phyloP scores from a whole-genome alignment of 2,329 filamentous ascomycete species.

The Calonectria pteridis region DNA sequence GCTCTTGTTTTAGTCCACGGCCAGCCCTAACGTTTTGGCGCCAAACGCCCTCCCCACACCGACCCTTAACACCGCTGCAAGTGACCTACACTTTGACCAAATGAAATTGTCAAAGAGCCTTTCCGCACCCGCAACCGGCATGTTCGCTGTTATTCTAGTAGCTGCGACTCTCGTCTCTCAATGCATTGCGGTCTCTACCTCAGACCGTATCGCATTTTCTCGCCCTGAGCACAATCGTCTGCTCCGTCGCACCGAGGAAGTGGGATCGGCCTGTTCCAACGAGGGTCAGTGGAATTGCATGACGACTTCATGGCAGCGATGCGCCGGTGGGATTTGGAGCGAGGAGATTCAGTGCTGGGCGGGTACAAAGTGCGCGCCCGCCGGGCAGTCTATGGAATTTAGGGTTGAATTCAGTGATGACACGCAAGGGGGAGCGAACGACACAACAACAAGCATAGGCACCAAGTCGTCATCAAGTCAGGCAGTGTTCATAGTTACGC shows the following conservation, averaged over 20 bases:
- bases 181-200: constrained; percentile 12
- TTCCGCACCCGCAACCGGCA: constrained; percentile 1
- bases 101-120: constrained; percentile 25
- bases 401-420: constrained; percentile 10
- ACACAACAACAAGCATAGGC: constrained; percentile 21
- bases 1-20: background rate
- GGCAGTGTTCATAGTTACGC: background rate
- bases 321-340: constrained; percentile 62
- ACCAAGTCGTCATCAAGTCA: background rate
- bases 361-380: constrained; percentile 61
- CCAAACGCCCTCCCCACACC: constrained; percentile 24
- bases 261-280: constrained; percentile 55
- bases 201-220: background rate
- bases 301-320: constrained; percentile 62
- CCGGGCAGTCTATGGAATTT: constrained; percentile 50
- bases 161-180: constrained; percentile 25
- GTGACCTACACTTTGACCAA: constrained; percentile 14
- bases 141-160: constrained; percentile 20
- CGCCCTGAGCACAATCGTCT: constrained; percentile 15
- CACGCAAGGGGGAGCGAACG: constrained; percentile 20
- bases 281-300: constrained; percentile 70
- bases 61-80: constrained; percentile 18
- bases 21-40: background rate
- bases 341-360: constrained; percentile 55
- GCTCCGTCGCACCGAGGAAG: constrained; percentile 43